A percentile compares a stretch with the other conserved stretches of the same genome.
Evolutionary conservation across 2,329 filamentous ascomycete genomes (phyloP).

Genomic region (Sclerotinia nivalis): DNA sequence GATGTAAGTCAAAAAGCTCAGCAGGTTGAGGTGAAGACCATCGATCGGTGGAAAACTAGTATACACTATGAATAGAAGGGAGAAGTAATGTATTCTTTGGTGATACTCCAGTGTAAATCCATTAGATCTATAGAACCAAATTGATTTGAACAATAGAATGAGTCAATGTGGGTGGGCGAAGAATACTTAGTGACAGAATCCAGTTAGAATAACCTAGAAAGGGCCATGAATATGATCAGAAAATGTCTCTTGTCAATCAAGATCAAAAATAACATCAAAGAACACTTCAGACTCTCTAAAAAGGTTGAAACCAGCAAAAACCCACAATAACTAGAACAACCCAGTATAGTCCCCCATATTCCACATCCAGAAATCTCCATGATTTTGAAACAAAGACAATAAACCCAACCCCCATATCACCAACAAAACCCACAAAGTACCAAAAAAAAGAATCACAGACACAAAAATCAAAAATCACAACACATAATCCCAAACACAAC

Average conservation of each 20-base stretch:
- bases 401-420: neutral
- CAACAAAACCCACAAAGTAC: neutral
- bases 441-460: neutral
- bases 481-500: neutral
- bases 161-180: neutral
- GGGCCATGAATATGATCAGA: accelerated
- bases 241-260: neutral
- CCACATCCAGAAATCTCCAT: neutral
- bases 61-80: neutral
- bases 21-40: neutral
- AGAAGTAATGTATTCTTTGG: neutral
- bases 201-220: neutral
- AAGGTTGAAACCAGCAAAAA: neutral
- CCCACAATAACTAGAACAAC: neutral
- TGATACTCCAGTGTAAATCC: neutral
- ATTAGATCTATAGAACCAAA: neutral
- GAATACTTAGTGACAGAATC: neutral
- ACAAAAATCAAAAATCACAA: neutral
- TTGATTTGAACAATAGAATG: neutral
- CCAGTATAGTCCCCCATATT: neutral
- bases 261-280: neutral
- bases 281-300: neutral
- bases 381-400: neutral
- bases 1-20: neutral
- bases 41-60: accelerated